phyloP scores from a whole-genome alignment of 1,284 basidiomycete species.

The Caloboletus firmus region DNA sequence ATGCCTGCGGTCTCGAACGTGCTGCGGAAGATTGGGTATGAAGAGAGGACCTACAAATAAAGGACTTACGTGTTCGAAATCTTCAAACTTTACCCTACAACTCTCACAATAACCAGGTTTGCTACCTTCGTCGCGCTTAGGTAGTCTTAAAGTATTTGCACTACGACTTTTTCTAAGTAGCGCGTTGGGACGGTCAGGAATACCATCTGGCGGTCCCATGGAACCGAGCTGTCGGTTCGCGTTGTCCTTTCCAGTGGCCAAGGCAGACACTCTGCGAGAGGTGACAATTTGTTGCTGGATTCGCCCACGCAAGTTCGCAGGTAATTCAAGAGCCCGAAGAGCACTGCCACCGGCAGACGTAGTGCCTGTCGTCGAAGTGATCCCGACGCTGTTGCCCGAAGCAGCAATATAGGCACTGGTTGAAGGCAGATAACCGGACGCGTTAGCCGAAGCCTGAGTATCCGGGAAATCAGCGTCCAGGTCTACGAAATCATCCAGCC shows the following conservation, averaged over 20 bases:
- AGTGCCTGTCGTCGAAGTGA: constrained; percentile 83
- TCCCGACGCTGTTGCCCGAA: constrained; percentile 91
- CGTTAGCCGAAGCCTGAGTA: constrained; percentile 53
- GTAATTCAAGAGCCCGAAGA: constrained; percentile 47
- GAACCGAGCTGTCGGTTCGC: constrained; percentile 39
- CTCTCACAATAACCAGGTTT: constrained; percentile 99
- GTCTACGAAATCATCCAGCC: constrained; percentile 42
- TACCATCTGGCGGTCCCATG: constrained; percentile 66
- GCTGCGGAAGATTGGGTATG: constrained; percentile 49
- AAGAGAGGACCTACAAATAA: neutral
- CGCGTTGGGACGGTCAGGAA: constrained; percentile 52
- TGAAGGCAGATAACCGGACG: constrained; percentile 69
- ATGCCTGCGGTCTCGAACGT: constrained; percentile 77
- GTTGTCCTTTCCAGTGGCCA: constrained; percentile 29
- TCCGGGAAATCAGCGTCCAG: constrained; percentile 50
- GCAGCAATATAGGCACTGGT: constrained; percentile 74
- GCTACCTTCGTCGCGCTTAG: constrained; percentile 78
- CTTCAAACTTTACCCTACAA: constrained; percentile 87
- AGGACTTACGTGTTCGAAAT: constrained; percentile 76
- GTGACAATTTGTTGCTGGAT: constrained; percentile 65
- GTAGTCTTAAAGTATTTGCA: constrained; percentile 71
- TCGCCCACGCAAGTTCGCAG: constrained; percentile 53
- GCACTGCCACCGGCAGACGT: constrained; percentile 70
- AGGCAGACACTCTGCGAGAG: constrained; percentile 49
- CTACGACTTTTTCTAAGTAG: constrained; percentile 72